Evolutionary conservation across 768 basidiomycete species (phyloP).

Genomic region (Obba rivulosa): DNA sequence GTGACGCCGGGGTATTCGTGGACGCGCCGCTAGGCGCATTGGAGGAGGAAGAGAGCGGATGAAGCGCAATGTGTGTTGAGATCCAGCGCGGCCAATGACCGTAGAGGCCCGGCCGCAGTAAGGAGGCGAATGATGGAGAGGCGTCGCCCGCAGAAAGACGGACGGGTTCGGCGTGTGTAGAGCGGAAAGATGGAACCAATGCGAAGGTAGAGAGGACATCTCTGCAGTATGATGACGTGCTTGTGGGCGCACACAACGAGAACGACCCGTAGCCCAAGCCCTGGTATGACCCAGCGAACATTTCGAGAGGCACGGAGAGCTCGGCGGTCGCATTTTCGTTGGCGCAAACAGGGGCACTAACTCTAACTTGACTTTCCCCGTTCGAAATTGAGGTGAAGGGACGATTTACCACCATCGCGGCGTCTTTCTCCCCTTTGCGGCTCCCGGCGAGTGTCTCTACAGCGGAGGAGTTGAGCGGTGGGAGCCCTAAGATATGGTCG

Average conservation of each 20-base stretch:
- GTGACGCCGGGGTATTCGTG: too few species aligned
- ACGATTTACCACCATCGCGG: too few species aligned
- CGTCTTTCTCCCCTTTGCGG: too few species aligned
- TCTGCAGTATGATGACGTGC: constrained; percentile 9
- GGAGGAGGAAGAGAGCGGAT: not conserved
- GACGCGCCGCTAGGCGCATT: constrained; percentile 12
- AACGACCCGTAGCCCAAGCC: constrained; percentile 17
- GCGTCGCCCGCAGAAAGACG: too few species aligned
- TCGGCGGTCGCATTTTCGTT: not conserved
- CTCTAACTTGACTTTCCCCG: too few species aligned
- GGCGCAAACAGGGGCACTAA: too few species aligned
- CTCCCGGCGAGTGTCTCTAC: too few species aligned
- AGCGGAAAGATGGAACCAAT: not conserved
- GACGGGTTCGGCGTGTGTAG: not conserved
- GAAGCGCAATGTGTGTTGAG: constrained; percentile 30
- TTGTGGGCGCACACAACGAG: constrained; percentile 14
- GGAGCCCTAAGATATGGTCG: constrained; percentile 3
- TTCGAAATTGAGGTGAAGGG: too few species aligned
- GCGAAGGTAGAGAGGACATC: constrained; percentile 8
- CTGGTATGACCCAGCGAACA: constrained; percentile 11
- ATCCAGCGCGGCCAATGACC: constrained; percentile 15
- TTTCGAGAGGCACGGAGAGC: not conserved
- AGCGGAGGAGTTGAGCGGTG: too few species aligned
- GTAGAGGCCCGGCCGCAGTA: constrained; percentile 5
- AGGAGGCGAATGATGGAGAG: too few species aligned